phyloP scores from a whole-genome alignment of 2,329 filamentous ascomycete genomes.

The Samsoniella hepiali region DNA sequence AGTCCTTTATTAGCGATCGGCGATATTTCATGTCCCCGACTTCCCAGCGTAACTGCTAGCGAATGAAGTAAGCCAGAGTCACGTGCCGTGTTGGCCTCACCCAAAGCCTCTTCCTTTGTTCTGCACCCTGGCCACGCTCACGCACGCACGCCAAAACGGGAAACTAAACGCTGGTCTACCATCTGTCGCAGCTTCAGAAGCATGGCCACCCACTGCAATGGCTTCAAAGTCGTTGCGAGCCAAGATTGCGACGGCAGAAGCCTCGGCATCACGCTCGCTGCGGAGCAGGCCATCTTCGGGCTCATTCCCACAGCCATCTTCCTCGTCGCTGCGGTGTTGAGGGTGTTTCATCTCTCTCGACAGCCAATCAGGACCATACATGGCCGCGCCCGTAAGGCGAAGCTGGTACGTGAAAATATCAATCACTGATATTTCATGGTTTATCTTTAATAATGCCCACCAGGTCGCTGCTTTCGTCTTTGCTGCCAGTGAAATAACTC shows the following conservation, averaged over 20 bases:
- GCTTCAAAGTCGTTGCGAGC: no score
- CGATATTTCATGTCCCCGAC: no score
- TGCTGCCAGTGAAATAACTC: not conserved
- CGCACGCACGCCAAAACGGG: no score
- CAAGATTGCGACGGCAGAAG: slow-evolving; percentile 5
- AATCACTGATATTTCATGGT: not conserved
- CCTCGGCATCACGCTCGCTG: slow-evolving; percentile 2
- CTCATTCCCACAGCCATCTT: slow-evolving; percentile 1
- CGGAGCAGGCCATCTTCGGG: slow-evolving; percentile 6
- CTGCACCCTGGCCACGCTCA: no score
- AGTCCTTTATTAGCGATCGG: no score
- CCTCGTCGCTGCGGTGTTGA: not conserved
- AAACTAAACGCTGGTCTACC: no score
- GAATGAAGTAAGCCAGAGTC: no score
- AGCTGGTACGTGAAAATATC: not conserved
- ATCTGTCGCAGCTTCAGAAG: no score
- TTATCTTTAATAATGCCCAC: not conserved
- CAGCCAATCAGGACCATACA: not conserved
- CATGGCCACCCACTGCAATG: no score
- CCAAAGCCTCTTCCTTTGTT: no score
- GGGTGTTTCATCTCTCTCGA: not conserved
- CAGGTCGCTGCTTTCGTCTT: slow-evolving; percentile 4
- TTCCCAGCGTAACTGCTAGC: no score
- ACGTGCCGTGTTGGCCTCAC: no score
- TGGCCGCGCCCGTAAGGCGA: not conserved